phyloP scores from a whole-genome alignment of 306 rosid genomes.

The Oxytropis ochrocephala region DNA sequence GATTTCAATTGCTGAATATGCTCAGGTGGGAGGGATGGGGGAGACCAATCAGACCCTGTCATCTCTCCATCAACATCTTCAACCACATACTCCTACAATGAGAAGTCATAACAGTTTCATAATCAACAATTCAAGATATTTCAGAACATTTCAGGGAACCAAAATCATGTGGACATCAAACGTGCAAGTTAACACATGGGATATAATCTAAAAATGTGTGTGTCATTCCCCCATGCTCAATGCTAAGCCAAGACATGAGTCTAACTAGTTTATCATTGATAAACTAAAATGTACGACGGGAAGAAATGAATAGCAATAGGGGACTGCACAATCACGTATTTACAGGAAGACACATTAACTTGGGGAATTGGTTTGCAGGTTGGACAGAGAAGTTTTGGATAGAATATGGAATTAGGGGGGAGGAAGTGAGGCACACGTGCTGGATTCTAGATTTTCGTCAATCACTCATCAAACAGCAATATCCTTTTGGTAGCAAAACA shows the following conservation, averaged over 20 bases:
- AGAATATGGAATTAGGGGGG: background rate
- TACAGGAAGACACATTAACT: background rate
- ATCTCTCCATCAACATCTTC: conserved; percentile 95
- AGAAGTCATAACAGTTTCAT: conserved; percentile 17
- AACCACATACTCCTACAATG: conserved; percentile 78
- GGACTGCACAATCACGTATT: background rate
- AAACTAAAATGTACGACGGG: background rate
- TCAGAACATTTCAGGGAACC: background rate
- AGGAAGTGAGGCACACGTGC: background rate
- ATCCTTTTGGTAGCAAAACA: background rate
- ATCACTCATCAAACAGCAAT: background rate
- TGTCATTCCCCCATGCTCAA: background rate
- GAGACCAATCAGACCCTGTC: conserved; percentile 85
- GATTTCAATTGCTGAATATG: conserved; percentile 90
- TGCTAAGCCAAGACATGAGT: background rate
- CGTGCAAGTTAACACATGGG: background rate
- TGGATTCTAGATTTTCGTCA: background rate
- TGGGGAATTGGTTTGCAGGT: background rate
- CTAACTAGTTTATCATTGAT: background rate
- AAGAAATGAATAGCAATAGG: background rate
- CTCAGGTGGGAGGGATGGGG: conserved; percentile 80
- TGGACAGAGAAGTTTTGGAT: background rate
- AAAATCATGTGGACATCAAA: background rate
- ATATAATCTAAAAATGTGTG: background rate
- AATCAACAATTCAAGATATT: conserved; percentile 14